These are phyloP conservation scores for Amanita molliuscula DNA, from an alignment of 768 basidiomycete genomes.

Conservation along the genomic window DNA sequence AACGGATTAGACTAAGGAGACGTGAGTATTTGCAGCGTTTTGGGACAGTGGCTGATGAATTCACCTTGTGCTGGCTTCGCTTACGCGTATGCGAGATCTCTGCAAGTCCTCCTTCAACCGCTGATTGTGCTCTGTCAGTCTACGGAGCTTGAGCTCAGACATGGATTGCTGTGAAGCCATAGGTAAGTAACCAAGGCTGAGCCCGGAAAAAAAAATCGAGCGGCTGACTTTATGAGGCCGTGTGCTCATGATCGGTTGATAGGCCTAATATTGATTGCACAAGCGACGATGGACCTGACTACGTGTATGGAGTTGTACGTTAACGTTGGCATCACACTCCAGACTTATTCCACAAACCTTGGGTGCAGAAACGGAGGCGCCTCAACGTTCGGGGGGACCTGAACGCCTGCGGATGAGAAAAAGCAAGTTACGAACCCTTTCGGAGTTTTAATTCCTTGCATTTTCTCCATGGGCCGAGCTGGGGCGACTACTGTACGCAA, in stretches of 20 bases:
- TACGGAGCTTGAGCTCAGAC: constrained; percentile 93
- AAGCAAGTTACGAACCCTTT: constrained; percentile 12
- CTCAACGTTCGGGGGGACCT: background rate
- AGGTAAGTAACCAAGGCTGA: constrained; percentile 1
- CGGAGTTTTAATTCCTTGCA: constrained; percentile 31
- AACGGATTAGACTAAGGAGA: constrained; percentile 69
- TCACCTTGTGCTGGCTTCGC: constrained; percentile 83
- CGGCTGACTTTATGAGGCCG: constrained; percentile 58
- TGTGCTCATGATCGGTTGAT: constrained; percentile 44
- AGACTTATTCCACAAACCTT: background rate
- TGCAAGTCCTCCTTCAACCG: constrained; percentile 83
- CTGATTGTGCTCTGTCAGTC: constrained; percentile 90
- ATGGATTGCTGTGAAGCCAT: constrained; percentile 62
- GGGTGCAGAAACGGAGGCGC: background rate
- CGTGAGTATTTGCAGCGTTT: background rate
- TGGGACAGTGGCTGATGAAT: constrained; percentile 15
- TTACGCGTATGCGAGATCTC: constrained; percentile 81
- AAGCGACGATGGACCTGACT: background rate
- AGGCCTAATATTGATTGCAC: constrained; percentile 2
- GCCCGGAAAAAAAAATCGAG: constrained; percentile 6
- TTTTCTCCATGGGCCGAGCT: constrained; percentile 1
- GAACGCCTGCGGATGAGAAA: background rate
- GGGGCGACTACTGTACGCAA: background rate
- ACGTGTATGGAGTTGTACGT: background rate
- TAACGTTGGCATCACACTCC: background rate